Evolutionary conservation across 192 early-diverging fungal species (phyloP), one percentile per base, ranked within the genome.

Genomic region (Linderina pennispora): DNA sequence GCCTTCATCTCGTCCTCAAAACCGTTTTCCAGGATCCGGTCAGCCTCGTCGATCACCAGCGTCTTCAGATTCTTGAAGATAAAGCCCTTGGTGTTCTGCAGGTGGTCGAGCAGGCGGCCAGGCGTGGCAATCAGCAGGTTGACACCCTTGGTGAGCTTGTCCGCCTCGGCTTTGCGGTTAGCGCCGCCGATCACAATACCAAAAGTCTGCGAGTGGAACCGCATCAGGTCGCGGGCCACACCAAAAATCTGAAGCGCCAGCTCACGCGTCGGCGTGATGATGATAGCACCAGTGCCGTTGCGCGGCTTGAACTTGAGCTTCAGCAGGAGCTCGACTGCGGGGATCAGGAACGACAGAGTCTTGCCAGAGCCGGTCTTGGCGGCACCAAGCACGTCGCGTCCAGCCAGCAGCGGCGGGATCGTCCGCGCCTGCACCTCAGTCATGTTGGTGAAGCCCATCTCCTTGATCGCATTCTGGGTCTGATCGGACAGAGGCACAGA

Each of bases 1-100:
- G 92, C 88, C 53, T 89, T 89, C 94, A 98, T 97, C 71, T 99
- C 94, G 41, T 93, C 89, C 66, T 99, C 96, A 67, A 99, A 97
- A 37, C 96, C 96, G 62, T 90, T 88, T 68, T 97, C 92, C 61
- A 97, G 71, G 66, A 98, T 98, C 50, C 96, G 90, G 53, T 99
- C 97, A 16, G 97, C 97, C 66, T 99, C 97, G 68, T 97, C 94
- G 55, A 94, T 90, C 22, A 94, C 80, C 53, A 98, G 77, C 14
- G 87, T 84, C 72, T 95, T 92, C 28, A 96, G 74, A 64, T 97
- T 97, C 72, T 92, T 92, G 64, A 81, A 90, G 14, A 94, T 78
- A 62, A 98, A 98, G 13, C 89, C 90, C 58, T 90, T 89, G 5
- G 94, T 98, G 76, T 95, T 98, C 71, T 98, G 94, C 68, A 98